phyloP scores from a whole-genome alignment of 2,329 filamentous ascomycete species.

The Xylaria sp. region DNA sequence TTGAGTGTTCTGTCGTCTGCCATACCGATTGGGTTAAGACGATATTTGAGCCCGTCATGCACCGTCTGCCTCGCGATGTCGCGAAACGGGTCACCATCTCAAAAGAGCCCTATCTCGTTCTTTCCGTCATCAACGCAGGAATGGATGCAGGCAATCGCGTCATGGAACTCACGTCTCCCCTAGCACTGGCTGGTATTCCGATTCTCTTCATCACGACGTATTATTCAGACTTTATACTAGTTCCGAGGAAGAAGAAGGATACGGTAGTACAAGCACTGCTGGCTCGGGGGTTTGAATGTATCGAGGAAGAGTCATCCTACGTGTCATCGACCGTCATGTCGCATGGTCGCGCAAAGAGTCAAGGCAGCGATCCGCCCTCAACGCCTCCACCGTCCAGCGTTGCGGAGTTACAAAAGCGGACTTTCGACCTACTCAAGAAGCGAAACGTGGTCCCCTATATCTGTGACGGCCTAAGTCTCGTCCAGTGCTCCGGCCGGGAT shows the following conservation, averaged over 20 bases:
- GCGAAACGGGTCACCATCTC: constrained; percentile 75
- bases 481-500: constrained; percentile 81
- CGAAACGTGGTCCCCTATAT: constrained; percentile 79
- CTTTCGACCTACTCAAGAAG: constrained; percentile 84
- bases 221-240: constrained; percentile 95
- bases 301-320: constrained; percentile 75
- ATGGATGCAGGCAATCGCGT: constrained; percentile 92
- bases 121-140: constrained; percentile 89
- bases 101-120: constrained; percentile 83
- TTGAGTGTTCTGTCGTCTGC: constrained; percentile 93
- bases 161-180: constrained; percentile 87
- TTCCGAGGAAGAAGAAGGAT: constrained; percentile 77
- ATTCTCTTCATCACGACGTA: constrained; percentile 99
- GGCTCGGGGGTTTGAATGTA: constrained; percentile 84
- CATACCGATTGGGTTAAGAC: constrained; percentile 76
- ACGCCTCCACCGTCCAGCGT: constrained; percentile 83
- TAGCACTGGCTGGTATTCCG: constrained; percentile 90
- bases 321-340: constrained; percentile 61
- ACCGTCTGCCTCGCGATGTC: constrained; percentile 65
- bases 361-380: constrained; percentile 60
- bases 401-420: constrained; percentile 81
- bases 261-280: constrained; percentile 82
- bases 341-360: constrained; percentile 50
- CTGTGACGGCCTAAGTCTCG: constrained; percentile 73
- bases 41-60: constrained; percentile 79